Percentiles rank a stretch among this genome's conserved stretches.
These are phyloP conservation scores for Xylariaceae sp. DNA, from an alignment of 2,329 filamentous ascomycete genomes.

Conservation along the genomic window DNA sequence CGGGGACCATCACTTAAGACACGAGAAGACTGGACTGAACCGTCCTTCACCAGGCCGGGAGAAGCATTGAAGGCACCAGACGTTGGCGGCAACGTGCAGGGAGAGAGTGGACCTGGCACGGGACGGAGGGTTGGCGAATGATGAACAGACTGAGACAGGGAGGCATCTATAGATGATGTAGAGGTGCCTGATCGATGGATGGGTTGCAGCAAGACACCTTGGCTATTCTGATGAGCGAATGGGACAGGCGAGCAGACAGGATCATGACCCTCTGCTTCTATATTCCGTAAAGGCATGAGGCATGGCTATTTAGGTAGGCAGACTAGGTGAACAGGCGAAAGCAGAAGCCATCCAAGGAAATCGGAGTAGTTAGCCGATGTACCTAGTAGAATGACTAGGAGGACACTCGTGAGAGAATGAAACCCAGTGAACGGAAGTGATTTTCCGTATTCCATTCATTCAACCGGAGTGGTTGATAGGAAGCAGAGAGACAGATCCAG, in stretches of 20 bases:
- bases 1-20: conserved; percentile 26
- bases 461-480: too few relatives aligned
- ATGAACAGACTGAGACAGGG: conserved; percentile 4
- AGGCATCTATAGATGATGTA: conserved; percentile 6
- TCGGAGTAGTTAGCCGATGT: not conserved
- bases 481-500: too few relatives aligned
- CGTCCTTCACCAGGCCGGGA: conserved; percentile 5
- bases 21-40: conserved; percentile 18
- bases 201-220: conserved; percentile 28
- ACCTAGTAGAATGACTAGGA: too few relatives aligned
- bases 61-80: not conserved
- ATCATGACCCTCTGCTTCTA: conserved; percentile 11
- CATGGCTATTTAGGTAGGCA: conserved; percentile 7
- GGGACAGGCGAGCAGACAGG: conserved; percentile 3
- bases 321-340: not conserved
- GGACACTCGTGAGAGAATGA: too few relatives aligned
- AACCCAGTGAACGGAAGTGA: too few relatives aligned
- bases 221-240: conserved; percentile 18
- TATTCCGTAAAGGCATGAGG: conserved; percentile 15
- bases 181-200: conserved; percentile 16
- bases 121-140: conserved; percentile 16
- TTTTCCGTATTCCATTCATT: too few relatives aligned
- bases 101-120: conserved; percentile 11
- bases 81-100: conserved; percentile 10
- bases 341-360: too few relatives aligned